A percentile compares a stretch with the other conserved stretches of the same genome.
These are phyloP conservation scores for Phytophthora fragariae DNA, from an alignment of 352 stramenopile genomes.

Conservation along the genomic window DNA sequence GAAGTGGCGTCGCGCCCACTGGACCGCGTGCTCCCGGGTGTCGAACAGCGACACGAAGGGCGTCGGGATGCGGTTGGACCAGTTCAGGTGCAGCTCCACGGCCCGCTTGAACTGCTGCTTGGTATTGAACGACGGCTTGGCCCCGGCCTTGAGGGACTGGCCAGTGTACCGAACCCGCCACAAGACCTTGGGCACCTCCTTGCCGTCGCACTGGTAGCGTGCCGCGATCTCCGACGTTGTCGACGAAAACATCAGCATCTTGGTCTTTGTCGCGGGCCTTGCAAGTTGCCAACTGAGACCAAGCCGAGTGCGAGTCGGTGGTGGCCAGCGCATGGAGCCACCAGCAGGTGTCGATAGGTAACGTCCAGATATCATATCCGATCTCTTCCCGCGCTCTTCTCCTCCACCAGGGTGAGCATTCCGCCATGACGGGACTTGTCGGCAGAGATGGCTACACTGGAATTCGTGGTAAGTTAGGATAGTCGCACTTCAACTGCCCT, in stretches of 20 bases:
- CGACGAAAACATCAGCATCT: constrained; percentile 11
- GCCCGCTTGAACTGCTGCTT: constrained; percentile 27
- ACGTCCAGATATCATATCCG: constrained; percentile 27
- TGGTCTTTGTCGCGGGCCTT: not conserved
- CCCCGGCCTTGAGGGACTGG: constrained; percentile 24
- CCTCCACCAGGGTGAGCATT: constrained; percentile 3
- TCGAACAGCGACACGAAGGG: constrained; percentile 29
- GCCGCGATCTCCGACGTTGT: constrained; percentile 7
- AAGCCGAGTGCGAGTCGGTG: not conserved
- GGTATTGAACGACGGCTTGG: constrained; percentile 29
- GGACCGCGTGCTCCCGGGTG: constrained; percentile 10
- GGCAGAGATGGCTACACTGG: not conserved
- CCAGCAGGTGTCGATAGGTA: constrained; percentile 6
- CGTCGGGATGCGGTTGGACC: constrained; percentile 22
- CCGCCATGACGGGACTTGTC: constrained; percentile 3
- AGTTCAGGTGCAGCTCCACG: constrained; percentile 27
- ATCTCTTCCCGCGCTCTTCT: not conserved
- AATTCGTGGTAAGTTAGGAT: not conserved
- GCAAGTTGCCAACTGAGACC: constrained; percentile 29
- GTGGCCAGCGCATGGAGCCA: constrained; percentile 7
- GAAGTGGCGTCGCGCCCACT: constrained; percentile 23
- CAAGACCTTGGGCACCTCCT: constrained; percentile 19
- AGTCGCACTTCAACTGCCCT: not conserved
- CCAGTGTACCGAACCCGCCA: constrained; percentile 32
- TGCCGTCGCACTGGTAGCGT: constrained; percentile 24